Evolutionary conservation across 495 filamentous ascomycete species (phyloP).

Genomic region (Lophiostoma macrostomum): DNA sequence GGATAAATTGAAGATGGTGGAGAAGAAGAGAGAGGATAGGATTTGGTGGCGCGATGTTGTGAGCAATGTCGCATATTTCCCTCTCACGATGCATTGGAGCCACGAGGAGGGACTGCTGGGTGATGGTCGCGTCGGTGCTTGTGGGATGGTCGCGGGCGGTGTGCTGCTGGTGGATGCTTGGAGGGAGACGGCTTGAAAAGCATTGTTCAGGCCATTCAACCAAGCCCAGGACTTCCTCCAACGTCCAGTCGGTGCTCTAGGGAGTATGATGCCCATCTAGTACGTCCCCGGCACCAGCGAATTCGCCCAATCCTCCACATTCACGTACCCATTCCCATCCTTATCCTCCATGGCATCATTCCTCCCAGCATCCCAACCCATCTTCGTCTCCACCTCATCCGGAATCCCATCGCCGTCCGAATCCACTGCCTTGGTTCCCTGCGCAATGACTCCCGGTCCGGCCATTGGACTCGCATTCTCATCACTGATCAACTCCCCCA

Average conservation of each 20-base stretch:
- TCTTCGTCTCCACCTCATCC: conserved; percentile 11
- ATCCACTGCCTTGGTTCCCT: conserved; percentile 9
- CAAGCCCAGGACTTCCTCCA: too few species aligned
- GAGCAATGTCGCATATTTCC: conserved; percentile 56
- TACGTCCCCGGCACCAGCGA: conserved; percentile 9
- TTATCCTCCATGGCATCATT: conserved; percentile 19
- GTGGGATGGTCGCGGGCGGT: conserved; percentile 63
- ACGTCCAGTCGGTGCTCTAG: too few species aligned
- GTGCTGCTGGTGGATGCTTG: conserved; percentile 67
- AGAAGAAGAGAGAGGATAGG: conserved; percentile 43
- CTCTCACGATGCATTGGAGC: conserved; percentile 77
- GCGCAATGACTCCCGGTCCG: conserved; percentile 10
- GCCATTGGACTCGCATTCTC: conserved; percentile 19
- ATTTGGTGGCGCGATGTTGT: conserved; percentile 37
- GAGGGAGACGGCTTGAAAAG: conserved; percentile 45
- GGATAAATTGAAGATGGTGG: conserved; percentile 35
- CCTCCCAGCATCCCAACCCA: conserved; percentile 8
- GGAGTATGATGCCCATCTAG: too few species aligned
- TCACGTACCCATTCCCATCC: conserved; percentile 17
- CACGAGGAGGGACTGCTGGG: conserved; percentile 62
- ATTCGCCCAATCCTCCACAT: conserved; percentile 25
- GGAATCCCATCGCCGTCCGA: conserved; percentile 24
- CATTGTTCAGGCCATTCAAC: too few species aligned
- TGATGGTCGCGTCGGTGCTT: conserved; percentile 58
- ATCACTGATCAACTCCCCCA: conserved; percentile 17